Evolutionary conservation across 257 asterid genomes (phyloP), one percentile per base, ranked within the genome.

Genomic region (Solanum neorickii): DNA sequence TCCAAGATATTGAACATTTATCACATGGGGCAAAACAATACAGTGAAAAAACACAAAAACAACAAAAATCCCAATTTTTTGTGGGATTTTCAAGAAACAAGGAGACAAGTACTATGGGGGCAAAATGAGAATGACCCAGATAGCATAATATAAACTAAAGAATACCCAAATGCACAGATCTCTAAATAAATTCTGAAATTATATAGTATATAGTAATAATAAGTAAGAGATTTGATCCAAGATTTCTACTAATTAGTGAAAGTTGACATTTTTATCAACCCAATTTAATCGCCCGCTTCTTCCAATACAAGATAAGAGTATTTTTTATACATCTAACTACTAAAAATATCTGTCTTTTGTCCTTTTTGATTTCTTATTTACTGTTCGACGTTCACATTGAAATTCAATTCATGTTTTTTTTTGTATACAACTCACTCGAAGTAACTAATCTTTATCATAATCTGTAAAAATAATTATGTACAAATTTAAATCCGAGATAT

Each of bases 161-260:
- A 82, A 82, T 46, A 80, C 66, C 16, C 42, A 47, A 33, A 80
- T 47, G 69, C 85, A 82, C 69, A 82, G 85, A 82, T 82, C 85
- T 82, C 85, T 47, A 82, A 18, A 82, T 1, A 6, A 49, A 82
- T 82, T 82, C 85, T 5, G 29, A 6, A 3, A 46, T 44, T 80
- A 47, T 33, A 33, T 33, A 33, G 3, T 33, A 33, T 33, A 33
- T 46, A 77, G 41, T 44, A 44, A 44, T 20, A 15, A 8, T 42
- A 78, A 78, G n/a, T 25, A 25, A 18, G 84, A 78, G 84, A 46
- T 46, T 78, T 78, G 84, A 78, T 78, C 84, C 27, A 49, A 82
- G 69, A 82, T 49, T 82, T 23, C 46, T 72, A 20, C 69, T 82
- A 82, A 14, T 27, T 49, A 82, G n/a, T 49, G 69, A 29, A 33